phyloP scores from a whole-genome alignment of 106 monocot species.

The Xerophyta viscosa region DNA sequence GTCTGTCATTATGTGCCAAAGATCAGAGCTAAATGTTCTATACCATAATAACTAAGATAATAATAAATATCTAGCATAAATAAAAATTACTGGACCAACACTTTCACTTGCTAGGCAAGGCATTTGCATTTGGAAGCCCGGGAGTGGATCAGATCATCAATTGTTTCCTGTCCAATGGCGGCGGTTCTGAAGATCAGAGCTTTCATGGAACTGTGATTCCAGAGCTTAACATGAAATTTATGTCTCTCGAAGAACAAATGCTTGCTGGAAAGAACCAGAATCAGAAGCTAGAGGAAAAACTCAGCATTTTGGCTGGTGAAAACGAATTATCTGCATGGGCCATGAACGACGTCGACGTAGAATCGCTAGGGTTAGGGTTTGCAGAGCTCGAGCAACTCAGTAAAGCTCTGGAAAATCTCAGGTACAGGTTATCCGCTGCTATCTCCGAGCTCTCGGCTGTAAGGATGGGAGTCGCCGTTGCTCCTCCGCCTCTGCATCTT shows the following conservation, averaged over 20 bases:
- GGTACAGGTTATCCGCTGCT: not conserved
- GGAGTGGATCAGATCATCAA: not conserved
- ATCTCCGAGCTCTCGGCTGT: not conserved
- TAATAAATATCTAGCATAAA: too few relatives aligned
- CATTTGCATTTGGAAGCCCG: not conserved
- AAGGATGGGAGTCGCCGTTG: not conserved
- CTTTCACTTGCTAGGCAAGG: not conserved
- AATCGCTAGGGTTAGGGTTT: not conserved
- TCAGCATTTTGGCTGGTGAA: not conserved
- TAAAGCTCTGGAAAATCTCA: not conserved
- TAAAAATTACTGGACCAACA: too few relatives aligned
- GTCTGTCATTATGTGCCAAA: too few relatives aligned
- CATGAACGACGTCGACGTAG: not conserved
- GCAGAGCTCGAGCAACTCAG: conserved; percentile 2
- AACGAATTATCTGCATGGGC: not conserved
- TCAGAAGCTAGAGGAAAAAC: not conserved
- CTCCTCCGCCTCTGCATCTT: not conserved
- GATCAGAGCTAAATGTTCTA: too few relatives aligned
- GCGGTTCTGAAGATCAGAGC: not conserved
- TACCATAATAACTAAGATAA: too few relatives aligned
- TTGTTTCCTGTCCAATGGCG: not conserved
- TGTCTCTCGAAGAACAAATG: not conserved
- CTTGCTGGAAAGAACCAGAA: not conserved
- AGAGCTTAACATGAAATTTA: not conserved
- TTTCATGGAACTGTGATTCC: not conserved